Evolutionary conservation across 2,329 filamentous ascomycete species (phyloP).

Genomic region (Epichloe scottii): DNA sequence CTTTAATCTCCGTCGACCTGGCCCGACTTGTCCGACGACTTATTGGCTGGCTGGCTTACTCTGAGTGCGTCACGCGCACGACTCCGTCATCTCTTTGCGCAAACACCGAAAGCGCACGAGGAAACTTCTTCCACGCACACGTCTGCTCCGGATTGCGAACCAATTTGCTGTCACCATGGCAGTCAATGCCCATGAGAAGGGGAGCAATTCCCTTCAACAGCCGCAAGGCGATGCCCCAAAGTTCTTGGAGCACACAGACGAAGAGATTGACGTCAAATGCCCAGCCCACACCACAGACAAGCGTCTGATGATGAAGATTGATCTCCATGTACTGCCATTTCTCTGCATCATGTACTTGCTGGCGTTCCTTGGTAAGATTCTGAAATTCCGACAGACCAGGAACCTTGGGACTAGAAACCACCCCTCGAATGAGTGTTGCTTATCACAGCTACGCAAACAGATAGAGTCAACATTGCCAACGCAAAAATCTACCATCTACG

Average conservation of each 20-base stretch:
- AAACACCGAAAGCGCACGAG: not conserved
- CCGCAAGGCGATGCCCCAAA: conserved; percentile 5
- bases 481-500: conserved; percentile 55
- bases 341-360: conserved; percentile 60
- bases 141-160: not conserved
- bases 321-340: conserved; percentile 58
- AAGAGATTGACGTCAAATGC: conserved; percentile 17
- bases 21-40: no score
- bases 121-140: not conserved
- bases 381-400: not conserved
- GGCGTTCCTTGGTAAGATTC: conserved; percentile 44
- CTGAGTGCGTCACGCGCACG: not conserved
- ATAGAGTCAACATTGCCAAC: conserved; percentile 71
- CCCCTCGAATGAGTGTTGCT: no score
- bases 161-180: conserved; percentile 8
- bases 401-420: no score
- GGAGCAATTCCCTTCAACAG: conserved; percentile 7
- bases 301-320: conserved; percentile 56
- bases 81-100: not conserved
- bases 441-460: conserved; percentile 12
- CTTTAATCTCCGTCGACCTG: no score
- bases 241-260: not conserved
- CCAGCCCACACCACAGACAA: conserved; percentile 48
- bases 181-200: conserved; percentile 9
- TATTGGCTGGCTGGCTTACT: no score